Evolutionary conservation across 768 basidiomycete genomes (phyloP).

Genomic region (Strobilomyces dryophilus): DNA sequence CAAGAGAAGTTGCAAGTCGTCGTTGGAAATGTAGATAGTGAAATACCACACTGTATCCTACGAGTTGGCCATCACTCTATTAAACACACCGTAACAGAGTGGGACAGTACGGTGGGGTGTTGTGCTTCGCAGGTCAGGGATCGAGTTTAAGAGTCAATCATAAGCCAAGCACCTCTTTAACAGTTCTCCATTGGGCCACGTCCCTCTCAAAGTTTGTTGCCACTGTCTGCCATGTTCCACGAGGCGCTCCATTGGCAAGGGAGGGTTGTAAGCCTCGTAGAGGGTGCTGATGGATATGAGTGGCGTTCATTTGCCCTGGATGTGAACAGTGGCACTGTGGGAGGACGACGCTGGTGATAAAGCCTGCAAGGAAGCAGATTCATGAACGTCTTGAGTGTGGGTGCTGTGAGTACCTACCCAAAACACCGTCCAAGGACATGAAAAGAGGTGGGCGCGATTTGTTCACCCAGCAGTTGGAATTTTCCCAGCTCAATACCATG

Average conservation of each 20-base stretch:
- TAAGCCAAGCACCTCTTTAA: slow-evolving; percentile 26
- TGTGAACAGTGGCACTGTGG: slow-evolving; percentile 30
- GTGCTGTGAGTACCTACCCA: slow-evolving; percentile 21
- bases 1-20: slow-evolving; percentile 18
- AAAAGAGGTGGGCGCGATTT: slow-evolving; percentile 28
- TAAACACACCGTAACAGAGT: too few relatives aligned
- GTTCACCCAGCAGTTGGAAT: slow-evolving; percentile 33
- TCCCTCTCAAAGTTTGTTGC: slow-evolving; percentile 32
- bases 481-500: slow-evolving; percentile 27
- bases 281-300: slow-evolving; percentile 25
- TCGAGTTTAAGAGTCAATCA: slow-evolving; percentile 7
- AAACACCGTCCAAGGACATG: slow-evolving; percentile 26
- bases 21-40: slow-evolving; percentile 14
- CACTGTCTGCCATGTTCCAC: slow-evolving; percentile 28
- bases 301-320: slow-evolving; percentile 33
- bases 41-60: background rate
- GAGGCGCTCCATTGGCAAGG: slow-evolving; percentile 21
- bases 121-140: too few relatives aligned
- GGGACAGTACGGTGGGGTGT: too few relatives aligned
- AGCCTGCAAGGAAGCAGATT: slow-evolving; percentile 24
- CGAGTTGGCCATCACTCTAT: background rate
- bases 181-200: slow-evolving; percentile 17
- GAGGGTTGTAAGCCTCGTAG: slow-evolving; percentile 20
- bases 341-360: slow-evolving; percentile 23
- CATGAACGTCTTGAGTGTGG: background rate